These are phyloP conservation scores for Rhododendron simsii DNA, from an alignment of 148 eudicot genomes.

Conservation along the genomic window DNA sequence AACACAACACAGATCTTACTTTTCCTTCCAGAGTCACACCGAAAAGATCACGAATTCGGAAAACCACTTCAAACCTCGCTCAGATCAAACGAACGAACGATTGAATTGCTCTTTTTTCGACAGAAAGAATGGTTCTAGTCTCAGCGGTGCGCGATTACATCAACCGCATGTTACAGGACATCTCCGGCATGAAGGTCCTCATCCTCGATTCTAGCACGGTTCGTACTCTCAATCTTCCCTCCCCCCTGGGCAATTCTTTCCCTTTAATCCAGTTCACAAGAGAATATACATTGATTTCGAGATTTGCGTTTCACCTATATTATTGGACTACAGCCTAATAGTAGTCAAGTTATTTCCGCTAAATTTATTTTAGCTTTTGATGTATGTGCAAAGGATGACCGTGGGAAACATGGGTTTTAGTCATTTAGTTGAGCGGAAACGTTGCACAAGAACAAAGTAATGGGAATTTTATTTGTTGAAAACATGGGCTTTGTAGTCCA, in stretches of 20 bases:
- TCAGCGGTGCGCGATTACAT: slow-evolving; percentile 77
- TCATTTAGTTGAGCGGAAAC: too few relatives aligned
- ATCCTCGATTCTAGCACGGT: slow-evolving; percentile 89
- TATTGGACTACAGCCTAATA: too few relatives aligned
- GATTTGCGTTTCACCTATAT: background rate
- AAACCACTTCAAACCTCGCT: background rate
- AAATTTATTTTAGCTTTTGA: too few relatives aligned
- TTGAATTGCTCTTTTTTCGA: background rate
- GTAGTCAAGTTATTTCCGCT: too few relatives aligned
- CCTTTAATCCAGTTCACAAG: background rate
- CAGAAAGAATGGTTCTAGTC: slow-evolving; percentile 58
- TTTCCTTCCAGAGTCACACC: background rate
- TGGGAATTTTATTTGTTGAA: background rate
- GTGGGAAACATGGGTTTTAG: too few relatives aligned
- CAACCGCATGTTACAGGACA: slow-evolving; percentile 86
- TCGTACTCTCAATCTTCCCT: background rate
- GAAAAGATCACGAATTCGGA: background rate
- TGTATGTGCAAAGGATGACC: too few relatives aligned
- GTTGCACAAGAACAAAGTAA: background rate
- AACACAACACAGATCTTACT: background rate
- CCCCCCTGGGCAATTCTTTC: background rate
- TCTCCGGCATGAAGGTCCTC: slow-evolving; percentile 96
- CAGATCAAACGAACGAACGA: background rate
- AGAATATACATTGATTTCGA: background rate
- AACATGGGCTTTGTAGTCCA: too few relatives aligned